These are phyloP conservation scores for Pythium apleroticum DNA, from an alignment of 352 stramenopile species.

Conservation along the genomic window DNA sequence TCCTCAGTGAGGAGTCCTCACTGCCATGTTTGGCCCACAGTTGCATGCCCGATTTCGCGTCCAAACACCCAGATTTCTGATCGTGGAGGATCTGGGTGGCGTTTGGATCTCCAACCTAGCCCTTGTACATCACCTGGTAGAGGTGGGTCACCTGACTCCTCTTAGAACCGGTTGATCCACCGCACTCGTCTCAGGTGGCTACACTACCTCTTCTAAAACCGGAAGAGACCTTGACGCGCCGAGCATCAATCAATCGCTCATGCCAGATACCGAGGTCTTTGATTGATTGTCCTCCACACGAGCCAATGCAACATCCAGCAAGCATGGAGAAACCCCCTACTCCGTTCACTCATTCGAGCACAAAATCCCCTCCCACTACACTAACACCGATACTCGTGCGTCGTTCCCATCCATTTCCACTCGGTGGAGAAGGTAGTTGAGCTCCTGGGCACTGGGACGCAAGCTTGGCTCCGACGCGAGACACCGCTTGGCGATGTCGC, in stretches of 20 bases:
- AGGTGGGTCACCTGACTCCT: background rate
- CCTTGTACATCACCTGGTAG: slow-evolving; percentile 5
- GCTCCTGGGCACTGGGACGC: slow-evolving; percentile 4
- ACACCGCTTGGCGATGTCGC: slow-evolving; percentile 12
- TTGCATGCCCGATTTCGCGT: background rate
- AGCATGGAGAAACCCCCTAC: background rate
- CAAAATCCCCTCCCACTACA: background rate
- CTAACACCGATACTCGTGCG: slow-evolving; percentile 1
- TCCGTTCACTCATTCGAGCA: background rate
- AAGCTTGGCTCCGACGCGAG: background rate
- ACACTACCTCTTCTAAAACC: background rate
- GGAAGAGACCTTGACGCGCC: background rate
- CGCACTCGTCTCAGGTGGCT: background rate
- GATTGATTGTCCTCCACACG: too few relatives aligned
- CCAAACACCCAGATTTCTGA: background rate
- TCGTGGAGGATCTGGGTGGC: background rate
- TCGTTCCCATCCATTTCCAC: slow-evolving; percentile 12
- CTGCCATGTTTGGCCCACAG: background rate
- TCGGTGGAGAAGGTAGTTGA: slow-evolving; percentile 8
- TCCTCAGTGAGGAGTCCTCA: too few relatives aligned
- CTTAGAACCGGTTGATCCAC: background rate
- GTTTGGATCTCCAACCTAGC: background rate
- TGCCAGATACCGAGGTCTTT: too few relatives aligned
- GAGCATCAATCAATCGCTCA: background rate
- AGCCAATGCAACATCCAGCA: too few relatives aligned